These are phyloP conservation scores for Coemansia sp. DNA, from an alignment of 192 early-diverging fungal species.

Conservation along the genomic window DNA sequence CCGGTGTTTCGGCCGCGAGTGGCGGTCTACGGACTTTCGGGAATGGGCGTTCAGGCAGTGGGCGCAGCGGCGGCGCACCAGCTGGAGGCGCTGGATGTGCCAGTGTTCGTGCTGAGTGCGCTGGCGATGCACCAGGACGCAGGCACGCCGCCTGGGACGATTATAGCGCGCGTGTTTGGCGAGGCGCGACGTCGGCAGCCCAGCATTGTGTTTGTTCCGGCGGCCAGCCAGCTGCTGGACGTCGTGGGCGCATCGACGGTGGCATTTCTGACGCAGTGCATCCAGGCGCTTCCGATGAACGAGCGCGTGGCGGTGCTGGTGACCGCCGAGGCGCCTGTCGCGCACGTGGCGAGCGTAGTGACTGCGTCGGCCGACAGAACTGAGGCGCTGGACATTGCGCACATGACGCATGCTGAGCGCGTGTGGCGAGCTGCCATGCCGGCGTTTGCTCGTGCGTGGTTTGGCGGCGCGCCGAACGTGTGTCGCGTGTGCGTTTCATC, in stretches of 20 bases:
- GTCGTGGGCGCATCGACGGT: constrained; percentile 47
- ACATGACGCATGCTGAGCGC: constrained; percentile 12
- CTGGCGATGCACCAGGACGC: constrained; percentile 55
- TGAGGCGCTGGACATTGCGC: neutral
- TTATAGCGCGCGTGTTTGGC: constrained; percentile 57
- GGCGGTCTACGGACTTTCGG: constrained; percentile 57
- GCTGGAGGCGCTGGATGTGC: constrained; percentile 61
- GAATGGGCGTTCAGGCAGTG: constrained; percentile 62
- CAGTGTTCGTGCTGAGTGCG: constrained; percentile 57
- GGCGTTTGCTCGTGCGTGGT: constrained; percentile 23
- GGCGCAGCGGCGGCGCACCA: constrained; percentile 57
- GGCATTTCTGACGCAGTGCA: constrained; percentile 52
- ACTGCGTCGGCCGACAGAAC: neutral
- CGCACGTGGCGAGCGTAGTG: constrained; percentile 16
- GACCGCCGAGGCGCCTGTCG: constrained; percentile 50
- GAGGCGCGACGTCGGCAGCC: constrained; percentile 64
- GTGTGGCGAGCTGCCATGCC: constrained; percentile 13
- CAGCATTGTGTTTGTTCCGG: constrained; percentile 61
- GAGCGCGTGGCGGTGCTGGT: constrained; percentile 60
- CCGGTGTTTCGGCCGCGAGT: constrained; percentile 59
- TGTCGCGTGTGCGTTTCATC: constrained; percentile 7
- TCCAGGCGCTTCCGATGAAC: constrained; percentile 51
- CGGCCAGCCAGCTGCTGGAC: constrained; percentile 56
- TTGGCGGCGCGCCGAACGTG: constrained; percentile 4
- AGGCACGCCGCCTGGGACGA: constrained; percentile 43